Evolutionary conservation across 306 rosid genomes (phyloP), one percentile per base, ranked within the genome.

Genomic region (Fragaria iinumae): DNA sequence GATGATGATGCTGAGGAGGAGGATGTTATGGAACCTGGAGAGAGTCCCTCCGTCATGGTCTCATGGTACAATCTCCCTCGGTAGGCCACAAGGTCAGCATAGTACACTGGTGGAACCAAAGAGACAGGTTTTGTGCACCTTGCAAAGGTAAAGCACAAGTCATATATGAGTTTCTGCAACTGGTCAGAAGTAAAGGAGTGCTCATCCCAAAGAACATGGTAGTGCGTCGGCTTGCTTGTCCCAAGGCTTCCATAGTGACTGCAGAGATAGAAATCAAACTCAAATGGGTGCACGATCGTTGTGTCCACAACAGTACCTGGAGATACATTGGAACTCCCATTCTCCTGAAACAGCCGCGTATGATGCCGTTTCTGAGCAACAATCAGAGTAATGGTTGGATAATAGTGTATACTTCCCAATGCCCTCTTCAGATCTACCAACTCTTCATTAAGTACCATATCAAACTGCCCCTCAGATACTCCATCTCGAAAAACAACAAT

Each of bases 91-190:
- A 90, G 96, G 80, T 92, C 97, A 2, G 97, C 97, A 78, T 92
- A 92, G 83, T 90, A 92, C 73, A 92, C 96, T 0, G 97, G 96
- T 29, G 96, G 89, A 41, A 88, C 96, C 71, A 92, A 62, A 1
- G 97, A 92, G 7, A 92, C 93, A 4, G 97, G 97, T 84, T 88
- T 86, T 8, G 97, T 92, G 86, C 97, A 92, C 75, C 93, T 86
- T 34, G 96, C 97, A 85, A 88, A 87, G 62, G 93, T 92, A 71
- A 87, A 92, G 81, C 97, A 92, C 93, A 87, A 76, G 38, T 87
- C 83, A 62, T 86, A 90, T 71, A 88, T 87, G 71, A 92, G 96
- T 65, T 88, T 87, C 83, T 92, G 97, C 80, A 88, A 63, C 43
- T 76, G 79, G 62, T 90, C 96, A 50, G 97, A 92, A 11, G 89